Conservation (phyloP, 2,329 filamentous ascomycete species). For the Verticillium zaregamsianum region DNA sequence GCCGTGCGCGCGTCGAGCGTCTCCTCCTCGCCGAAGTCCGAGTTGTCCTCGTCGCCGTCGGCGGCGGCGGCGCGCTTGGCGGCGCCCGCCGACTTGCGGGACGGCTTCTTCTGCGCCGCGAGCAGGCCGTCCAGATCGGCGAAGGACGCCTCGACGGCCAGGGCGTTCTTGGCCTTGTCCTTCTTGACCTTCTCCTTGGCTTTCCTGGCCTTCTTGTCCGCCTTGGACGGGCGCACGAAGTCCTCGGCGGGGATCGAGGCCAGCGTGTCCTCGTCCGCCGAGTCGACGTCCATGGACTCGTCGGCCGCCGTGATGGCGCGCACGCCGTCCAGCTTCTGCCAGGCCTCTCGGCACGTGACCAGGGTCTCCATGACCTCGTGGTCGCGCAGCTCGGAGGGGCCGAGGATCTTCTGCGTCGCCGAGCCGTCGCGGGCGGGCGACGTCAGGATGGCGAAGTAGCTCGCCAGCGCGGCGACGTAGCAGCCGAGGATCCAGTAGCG, state of each 20-base stretch:
- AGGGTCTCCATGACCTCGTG: conserved; percentile 88
- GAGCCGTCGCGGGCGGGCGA: conserved; percentile 64
- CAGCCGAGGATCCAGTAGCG: conserved; percentile 80
- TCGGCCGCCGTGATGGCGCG: conserved; percentile 36
- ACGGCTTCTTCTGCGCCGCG: conserved; percentile 41
- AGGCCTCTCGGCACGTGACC: conserved; percentile 73
- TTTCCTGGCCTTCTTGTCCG: conserved; percentile 33
- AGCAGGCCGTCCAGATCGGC: conserved; percentile 64
- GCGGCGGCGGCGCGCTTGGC: conserved; percentile 27
- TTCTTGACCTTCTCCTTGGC: conserved; percentile 35
- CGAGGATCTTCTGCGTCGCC: conserved; percentile 54
- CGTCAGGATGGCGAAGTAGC: conserved; percentile 93
- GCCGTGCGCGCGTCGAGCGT: conserved; percentile 71
- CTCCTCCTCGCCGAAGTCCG: conserved; percentile 92
- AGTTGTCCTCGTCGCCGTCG: conserved; percentile 57
- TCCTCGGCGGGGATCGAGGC: conserved; percentile 18
- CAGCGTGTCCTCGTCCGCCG: conserved; percentile 26
- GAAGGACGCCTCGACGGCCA: conserved; percentile 65
- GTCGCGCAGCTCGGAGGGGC: conserved; percentile 76
- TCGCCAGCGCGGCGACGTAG: conserved; percentile 80
- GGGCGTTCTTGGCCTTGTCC: conserved; percentile 43
- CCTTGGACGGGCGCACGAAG: conserved; percentile 16
- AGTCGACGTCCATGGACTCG: conserved; percentile 25
- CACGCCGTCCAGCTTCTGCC: conserved; percentile 70
- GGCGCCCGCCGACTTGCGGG: conserved; percentile 36